Percentiles rank a stretch among this genome's conserved stretches.
These are phyloP conservation scores for Capsicum pubescens DNA, from an alignment of 257 asterid genomes.

Conservation along the genomic window DNA sequence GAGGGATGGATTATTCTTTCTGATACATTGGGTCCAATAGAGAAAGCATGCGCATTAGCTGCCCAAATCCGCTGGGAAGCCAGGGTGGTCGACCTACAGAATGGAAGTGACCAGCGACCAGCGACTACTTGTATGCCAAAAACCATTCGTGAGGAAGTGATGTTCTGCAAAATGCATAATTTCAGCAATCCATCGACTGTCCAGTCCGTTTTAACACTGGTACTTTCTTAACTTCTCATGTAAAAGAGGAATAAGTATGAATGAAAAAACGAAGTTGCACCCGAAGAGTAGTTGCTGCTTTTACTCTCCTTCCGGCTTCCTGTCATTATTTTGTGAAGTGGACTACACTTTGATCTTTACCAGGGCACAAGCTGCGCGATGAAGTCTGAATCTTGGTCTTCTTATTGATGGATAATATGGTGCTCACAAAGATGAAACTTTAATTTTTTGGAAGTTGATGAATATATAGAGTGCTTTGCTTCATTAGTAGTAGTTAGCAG, in stretches of 20 bases:
- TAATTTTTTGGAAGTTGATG: slow-evolving; percentile 64
- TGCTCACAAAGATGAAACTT: slow-evolving; percentile 37
- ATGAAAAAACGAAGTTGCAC: no score
- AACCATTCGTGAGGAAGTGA: slow-evolving; percentile 86
- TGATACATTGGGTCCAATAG: slow-evolving; percentile 65
- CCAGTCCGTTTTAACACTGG: slow-evolving; percentile 49
- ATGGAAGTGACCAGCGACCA: slow-evolving; percentile 91
- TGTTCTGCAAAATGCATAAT: slow-evolving; percentile 15
- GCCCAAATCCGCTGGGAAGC: slow-evolving; percentile 93
- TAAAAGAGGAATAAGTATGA: no score
- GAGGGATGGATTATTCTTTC: slow-evolving; percentile 96
- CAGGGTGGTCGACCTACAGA: slow-evolving; percentile 78
- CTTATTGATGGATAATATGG: slow-evolving; percentile 26
- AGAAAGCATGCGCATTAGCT: slow-evolving; percentile 63
- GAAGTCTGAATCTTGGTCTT: slow-evolving; percentile 32
- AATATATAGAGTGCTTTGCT: slow-evolving; percentile 49
- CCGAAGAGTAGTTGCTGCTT: no score
- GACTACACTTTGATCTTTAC: background rate
- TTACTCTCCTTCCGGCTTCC: no score
- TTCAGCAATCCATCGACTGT: slow-evolving; percentile 42
- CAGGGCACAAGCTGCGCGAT: slow-evolving; percentile 24
- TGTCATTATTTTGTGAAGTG: background rate
- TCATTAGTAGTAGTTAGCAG: slow-evolving; percentile 41
- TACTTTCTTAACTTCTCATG: slow-evolving; percentile 6
- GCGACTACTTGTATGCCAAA: slow-evolving; percentile 87